Evolutionary conservation across 176 grass and related monocot genomes (phyloP), one percentile per base, ranked within the genome.

Genomic region (Zoysia japonica): DNA sequence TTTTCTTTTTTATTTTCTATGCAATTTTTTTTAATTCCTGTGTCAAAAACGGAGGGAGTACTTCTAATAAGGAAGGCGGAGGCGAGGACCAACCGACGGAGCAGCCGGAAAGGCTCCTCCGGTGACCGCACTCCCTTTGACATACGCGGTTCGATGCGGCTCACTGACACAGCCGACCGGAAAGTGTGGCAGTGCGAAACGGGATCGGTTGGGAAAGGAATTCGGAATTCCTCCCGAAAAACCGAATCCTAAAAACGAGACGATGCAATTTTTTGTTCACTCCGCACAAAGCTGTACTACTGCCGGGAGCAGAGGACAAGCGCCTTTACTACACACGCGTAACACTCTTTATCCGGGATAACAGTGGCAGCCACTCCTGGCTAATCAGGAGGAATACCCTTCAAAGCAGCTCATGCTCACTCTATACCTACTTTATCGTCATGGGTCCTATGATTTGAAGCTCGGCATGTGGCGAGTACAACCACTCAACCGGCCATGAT

Each of bases 161-260:
- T 65, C 85, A 17, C 9, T 37, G 79, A 13, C 63, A 72, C 39
- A 68, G 67, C 67, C 68, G 60, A 73, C 74, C 48, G 13, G 11
- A 83, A 78, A 78, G 79, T 36, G 77, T 38, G 71, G 3, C 78
- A 9, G 41, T 80, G 71, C 55, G 19, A 57, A 57, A 57, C n/a
- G 2, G 17, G 55, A 57, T 57, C 55, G 17, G 17, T 28, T 28
- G 28, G 28, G 28, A 28, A 28, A 28, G 28, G 28, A 28, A 28
- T 28, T 28, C 28, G 28, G 6, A 57, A 57, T 57, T 19, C 17
- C 55, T 19, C 19, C 53, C 53, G 53, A 55, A 14, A 13, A 55
- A 54, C 1, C 28, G 19, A 57, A 19, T 6, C 16, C 28, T 28
- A 28, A 28, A 61, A 36, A 0, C 9, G 8, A 61, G 4, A 9